These are phyloP conservation scores for Penicillium paxilli DNA, from an alignment of 495 filamentous ascomycete genomes.

Conservation along the genomic window DNA sequence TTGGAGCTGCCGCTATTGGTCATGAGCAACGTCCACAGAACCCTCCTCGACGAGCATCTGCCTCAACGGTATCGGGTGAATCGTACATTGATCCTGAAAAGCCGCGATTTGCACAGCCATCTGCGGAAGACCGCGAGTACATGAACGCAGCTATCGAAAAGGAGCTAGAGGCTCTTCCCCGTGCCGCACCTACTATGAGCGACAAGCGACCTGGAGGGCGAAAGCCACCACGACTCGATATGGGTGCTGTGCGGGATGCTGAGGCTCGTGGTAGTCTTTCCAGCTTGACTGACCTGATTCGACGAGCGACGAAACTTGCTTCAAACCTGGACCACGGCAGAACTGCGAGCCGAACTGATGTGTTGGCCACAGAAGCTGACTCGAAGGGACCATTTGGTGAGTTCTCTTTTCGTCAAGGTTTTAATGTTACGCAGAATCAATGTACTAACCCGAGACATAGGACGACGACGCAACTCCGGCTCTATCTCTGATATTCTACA, in stretches of 20 bases:
- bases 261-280: constrained; percentile 85
- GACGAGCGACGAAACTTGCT: constrained; percentile 81
- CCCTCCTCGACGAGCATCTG: constrained; percentile 23
- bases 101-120: constrained; percentile 27
- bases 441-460: not conserved
- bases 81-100: constrained; percentile 38
- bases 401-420: not conserved
- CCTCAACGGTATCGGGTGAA: constrained; percentile 29
- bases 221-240: constrained; percentile 73
- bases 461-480: constrained; percentile 47
- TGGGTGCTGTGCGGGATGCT: constrained; percentile 75
- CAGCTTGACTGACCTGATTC: constrained; percentile 87
- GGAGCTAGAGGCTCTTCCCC: constrained; percentile 34
- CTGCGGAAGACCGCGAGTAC: not conserved
- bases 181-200: constrained; percentile 42
- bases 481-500: constrained; percentile 88
- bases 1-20: constrained; percentile 1
- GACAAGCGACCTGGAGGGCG: constrained; percentile 45
- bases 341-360: constrained; percentile 70
- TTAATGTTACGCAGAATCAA: not conserved
- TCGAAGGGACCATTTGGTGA: constrained; percentile 30
- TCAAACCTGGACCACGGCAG: constrained; percentile 84
- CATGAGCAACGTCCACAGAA: constrained; percentile 26
- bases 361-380: constrained; percentile 31
- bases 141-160: constrained; percentile 22